These are phyloP conservation scores for Amanita rubescens DNA, from an alignment of 768 basidiomycete genomes.

Conservation along the genomic window DNA sequence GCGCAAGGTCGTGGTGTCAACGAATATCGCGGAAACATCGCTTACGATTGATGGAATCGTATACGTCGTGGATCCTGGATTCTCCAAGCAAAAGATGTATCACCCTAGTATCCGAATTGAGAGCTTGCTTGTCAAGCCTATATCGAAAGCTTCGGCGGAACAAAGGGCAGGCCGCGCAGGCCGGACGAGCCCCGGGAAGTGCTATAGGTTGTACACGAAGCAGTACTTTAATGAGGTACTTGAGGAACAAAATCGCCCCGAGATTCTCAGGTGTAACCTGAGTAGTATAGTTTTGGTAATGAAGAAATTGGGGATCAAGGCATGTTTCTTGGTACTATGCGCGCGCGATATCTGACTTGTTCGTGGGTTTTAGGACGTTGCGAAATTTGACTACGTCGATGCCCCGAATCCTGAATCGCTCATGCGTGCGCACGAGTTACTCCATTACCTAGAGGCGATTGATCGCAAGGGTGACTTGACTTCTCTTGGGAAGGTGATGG, in stretches of 20 bases:
- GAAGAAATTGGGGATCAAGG: slow-evolving; percentile 90
- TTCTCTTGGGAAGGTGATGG: slow-evolving; percentile 83
- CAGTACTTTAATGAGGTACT: slow-evolving; percentile 94
- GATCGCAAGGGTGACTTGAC: slow-evolving; percentile 94
- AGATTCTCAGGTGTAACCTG: slow-evolving; percentile 89
- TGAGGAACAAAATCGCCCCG: slow-evolving; percentile 95
- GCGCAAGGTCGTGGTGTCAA: slow-evolving; percentile 87
- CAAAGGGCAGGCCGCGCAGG: slow-evolving; percentile 92
- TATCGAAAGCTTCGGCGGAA: slow-evolving; percentile 83
- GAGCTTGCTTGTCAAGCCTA: slow-evolving; percentile 85
- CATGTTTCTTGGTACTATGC: slow-evolving; percentile 13
- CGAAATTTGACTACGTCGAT: slow-evolving; percentile 83
- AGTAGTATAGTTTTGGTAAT: slow-evolving; percentile 91
- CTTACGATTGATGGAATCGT: slow-evolving; percentile 94
- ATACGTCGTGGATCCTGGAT: slow-evolving; percentile 86
- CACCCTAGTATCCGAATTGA: slow-evolving; percentile 87
- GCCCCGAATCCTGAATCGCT: slow-evolving; percentile 93
- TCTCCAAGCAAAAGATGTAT: slow-evolving; percentile 83
- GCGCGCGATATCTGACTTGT: not conserved
- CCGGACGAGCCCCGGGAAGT: slow-evolving; percentile 84
- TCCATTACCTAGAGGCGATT: slow-evolving; percentile 87
- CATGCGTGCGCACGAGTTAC: slow-evolving; percentile 91
- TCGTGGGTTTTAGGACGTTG: slow-evolving; percentile 56
- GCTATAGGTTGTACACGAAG: slow-evolving; percentile 87
- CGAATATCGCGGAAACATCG: slow-evolving; percentile 94